Conservation (phyloP, 2,329 filamentous ascomycete genomes). For the Cadophora sp. region DNA sequence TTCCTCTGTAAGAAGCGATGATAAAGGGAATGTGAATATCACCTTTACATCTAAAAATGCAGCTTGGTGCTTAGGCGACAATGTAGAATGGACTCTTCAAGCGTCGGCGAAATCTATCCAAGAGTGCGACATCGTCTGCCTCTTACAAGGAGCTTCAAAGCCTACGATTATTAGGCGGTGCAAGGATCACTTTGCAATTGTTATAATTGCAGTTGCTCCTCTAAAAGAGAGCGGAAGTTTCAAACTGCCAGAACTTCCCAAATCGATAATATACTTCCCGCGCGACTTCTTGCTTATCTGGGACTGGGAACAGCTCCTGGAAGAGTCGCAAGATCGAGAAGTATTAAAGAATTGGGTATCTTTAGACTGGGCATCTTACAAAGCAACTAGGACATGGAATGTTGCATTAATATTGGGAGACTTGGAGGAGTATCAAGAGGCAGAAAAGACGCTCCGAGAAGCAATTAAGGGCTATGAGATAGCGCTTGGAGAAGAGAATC, state of each 20-base stretch:
- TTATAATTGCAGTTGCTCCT: constrained; percentile 21
- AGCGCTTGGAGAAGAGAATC: too few species aligned
- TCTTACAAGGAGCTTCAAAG: constrained; percentile 28
- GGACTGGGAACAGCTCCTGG: constrained; percentile 17
- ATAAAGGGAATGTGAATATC: constrained; percentile 27
- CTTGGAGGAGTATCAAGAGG: too few species aligned
- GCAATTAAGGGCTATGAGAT: too few species aligned
- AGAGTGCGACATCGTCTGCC: constrained; percentile 24
- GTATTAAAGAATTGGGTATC: not conserved
- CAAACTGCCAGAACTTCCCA: constrained; percentile 12
- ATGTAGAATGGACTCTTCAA: constrained; percentile 28
- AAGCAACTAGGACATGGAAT: too few species aligned
- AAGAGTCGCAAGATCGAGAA: constrained; percentile 14
- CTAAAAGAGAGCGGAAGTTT: constrained; percentile 9
- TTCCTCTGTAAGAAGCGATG: constrained; percentile 20
- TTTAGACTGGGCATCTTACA: too few species aligned
- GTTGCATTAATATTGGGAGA: too few species aligned
- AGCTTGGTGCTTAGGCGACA: constrained; percentile 14
- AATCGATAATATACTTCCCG: constrained; percentile 13
- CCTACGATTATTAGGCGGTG: too few species aligned
- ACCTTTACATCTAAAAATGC: constrained; percentile 17
- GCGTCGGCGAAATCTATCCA: constrained; percentile 22
- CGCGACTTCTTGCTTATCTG: constrained; percentile 26
- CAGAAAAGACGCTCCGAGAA: too few species aligned
- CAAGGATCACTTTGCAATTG: constrained; percentile 27